These are phyloP conservation scores for Chlamydomonas asymmetrica DNA, from an alignment of 139 green algal species.

Conservation along the genomic window DNA sequence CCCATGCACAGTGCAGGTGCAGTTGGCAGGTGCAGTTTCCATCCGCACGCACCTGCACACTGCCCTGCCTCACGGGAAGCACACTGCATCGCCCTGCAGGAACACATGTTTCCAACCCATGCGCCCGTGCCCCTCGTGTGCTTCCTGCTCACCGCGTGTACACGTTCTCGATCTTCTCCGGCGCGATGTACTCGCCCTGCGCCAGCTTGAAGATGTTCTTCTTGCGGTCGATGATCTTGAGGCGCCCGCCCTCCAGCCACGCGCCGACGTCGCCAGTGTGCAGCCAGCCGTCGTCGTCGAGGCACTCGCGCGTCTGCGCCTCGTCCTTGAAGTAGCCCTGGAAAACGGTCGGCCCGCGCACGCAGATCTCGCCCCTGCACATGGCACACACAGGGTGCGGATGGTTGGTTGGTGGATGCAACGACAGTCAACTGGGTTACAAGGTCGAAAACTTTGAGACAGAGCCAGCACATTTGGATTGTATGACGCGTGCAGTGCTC, in stretches of 20 bases:
- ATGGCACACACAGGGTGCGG: too few species aligned
- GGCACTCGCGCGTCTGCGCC: constrained; percentile 71
- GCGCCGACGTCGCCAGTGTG: constrained; percentile 88
- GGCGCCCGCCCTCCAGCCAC: constrained; percentile 74
- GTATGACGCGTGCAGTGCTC: too few species aligned
- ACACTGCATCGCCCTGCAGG: too few species aligned
- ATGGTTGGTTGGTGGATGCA: too few species aligned
- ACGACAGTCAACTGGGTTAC: too few species aligned
- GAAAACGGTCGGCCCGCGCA: constrained; percentile 91
- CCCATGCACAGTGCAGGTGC: too few species aligned
- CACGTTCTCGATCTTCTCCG: constrained; percentile 97
- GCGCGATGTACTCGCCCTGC: constrained; percentile 96
- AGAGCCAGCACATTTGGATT: too few species aligned
- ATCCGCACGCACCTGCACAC: constrained; percentile 3
- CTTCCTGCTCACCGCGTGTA: constrained; percentile 60
- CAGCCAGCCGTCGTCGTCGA: constrained; percentile 93
- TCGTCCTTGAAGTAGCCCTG: constrained; percentile 80
- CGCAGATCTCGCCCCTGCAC: constrained; percentile 84
- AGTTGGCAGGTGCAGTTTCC: too few species aligned
- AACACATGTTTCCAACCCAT: too few species aligned
- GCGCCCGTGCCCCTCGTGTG: not conserved
- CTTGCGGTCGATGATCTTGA: constrained; percentile 98
- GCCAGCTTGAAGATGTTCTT: constrained; percentile 98
- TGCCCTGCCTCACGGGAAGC: too few species aligned
- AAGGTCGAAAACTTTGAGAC: too few species aligned